Evolutionary conservation across 1,284 basidiomycete genomes (phyloP).

Genomic region (Wallemia mellicola): DNA sequence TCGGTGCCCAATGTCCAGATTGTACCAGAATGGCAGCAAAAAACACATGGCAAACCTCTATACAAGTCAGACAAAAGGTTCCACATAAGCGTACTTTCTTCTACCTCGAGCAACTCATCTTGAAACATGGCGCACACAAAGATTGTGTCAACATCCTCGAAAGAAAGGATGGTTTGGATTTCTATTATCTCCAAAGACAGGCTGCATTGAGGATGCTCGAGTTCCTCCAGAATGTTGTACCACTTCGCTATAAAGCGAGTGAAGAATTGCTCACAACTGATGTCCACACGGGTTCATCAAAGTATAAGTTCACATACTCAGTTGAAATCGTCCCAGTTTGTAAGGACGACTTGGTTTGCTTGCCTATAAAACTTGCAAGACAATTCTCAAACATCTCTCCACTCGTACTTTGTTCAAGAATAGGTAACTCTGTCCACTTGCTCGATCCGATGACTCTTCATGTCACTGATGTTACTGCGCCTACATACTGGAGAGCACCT

Average conservation of each 20-base stretch:
- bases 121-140: constrained; percentile 89
- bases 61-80: constrained; percentile 93
- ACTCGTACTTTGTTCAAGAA: constrained; percentile 57
- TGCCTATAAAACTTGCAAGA: constrained; percentile 53
- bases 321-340: constrained; percentile 90
- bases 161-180: constrained; percentile 78
- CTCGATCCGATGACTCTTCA: constrained; percentile 70
- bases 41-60: constrained; percentile 91
- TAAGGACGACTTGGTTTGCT: constrained; percentile 85
- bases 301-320: constrained; percentile 93
- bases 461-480: constrained; percentile 42
- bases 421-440: constrained; percentile 72
- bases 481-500: constrained; percentile 70
- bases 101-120: constrained; percentile 86
- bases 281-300: constrained; percentile 69
- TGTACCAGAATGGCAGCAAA: constrained; percentile 84
- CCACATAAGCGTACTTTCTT: constrained; percentile 92
- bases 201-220: constrained; percentile 96
- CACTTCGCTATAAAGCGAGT: constrained; percentile 61
- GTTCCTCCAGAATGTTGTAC: constrained; percentile 62
- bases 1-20: constrained; percentile 81
- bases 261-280: constrained; percentile 81
- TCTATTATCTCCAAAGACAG: constrained; percentile 70
- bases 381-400: constrained; percentile 61
- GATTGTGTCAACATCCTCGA: constrained; percentile 83